Base-by-base conservation (phyloP, 2,329 filamentous ascomycete genomes). In the Fusarium subtropicale region DNA sequence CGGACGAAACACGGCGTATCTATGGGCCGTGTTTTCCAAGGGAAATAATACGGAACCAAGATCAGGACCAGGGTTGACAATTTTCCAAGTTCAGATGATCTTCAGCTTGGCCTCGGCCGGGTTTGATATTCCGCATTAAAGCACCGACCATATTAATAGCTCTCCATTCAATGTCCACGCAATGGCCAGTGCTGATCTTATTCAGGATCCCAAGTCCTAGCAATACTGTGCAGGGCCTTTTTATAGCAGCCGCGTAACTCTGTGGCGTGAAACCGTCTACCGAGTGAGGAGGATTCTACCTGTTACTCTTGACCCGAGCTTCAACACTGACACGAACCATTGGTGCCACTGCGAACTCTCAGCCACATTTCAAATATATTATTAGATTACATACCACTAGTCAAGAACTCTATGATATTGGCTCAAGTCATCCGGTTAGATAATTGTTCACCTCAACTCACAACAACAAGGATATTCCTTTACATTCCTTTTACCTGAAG, bases 331-430 rank as follows among this genome's bases (percentile, higher is more conserved):
- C 52, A 36, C 64, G 11, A 41, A 31, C 64, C 46, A 55, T 42
- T 42, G 26, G 13, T 22, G 18, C 41, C 42, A 53, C 59, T 22
- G 16, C 26, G 24, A 60, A 28, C 56, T 61, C 57, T 57, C 54
- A 59, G 58, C 64, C 60, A 61, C 62, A 64, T 58, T 50, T 33
- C 69, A 64, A 12, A 50, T 72, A 64, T 38, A 72, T 72, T 69
- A 48, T 30, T 30, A 30, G 28, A 30, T 30, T 30, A 26, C 7
- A 16, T 16, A 33, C 36, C 33, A 26, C 51, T 33, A 41, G 57
- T 46, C 6, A 13, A 36, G 44, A 56, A 18, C 15, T 36, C 57
- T 26, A 26, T 36, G 26, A 18, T 13, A 54, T 22, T 52, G 13
- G 48, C 34, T 26, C 31, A 46, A 30, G 41, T 7, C 46, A 11